phyloP scores from a whole-genome alignment of 352 stramenopile species.

The Phytophthora pluvialis region DNA sequence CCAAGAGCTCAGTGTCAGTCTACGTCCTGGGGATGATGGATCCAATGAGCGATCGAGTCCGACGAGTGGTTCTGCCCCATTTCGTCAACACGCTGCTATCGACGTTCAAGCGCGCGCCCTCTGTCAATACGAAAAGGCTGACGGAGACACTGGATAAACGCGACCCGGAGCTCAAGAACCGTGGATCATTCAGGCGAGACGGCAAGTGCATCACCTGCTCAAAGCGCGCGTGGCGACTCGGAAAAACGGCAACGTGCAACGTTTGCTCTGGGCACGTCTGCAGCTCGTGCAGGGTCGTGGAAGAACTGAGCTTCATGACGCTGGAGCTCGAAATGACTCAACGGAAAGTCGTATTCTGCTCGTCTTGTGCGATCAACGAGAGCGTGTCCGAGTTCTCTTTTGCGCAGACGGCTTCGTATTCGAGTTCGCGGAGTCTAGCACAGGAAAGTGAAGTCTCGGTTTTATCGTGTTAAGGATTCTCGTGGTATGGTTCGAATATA shows the following conservation, averaged over 20 bases:
- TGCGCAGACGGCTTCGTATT: constrained; percentile 9
- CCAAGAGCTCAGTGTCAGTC: constrained; percentile 21
- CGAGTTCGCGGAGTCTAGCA: constrained; percentile 1
- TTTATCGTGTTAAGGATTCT: background rate
- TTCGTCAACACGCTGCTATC: constrained; percentile 33
- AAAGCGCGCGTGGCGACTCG: constrained; percentile 14
- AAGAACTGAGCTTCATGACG: constrained; percentile 41
- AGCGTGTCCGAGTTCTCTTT: constrained; percentile 10
- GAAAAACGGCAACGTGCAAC: constrained; percentile 25
- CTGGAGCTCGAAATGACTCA: constrained; percentile 30
- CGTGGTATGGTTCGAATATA: too few relatives aligned
- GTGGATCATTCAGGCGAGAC: background rate
- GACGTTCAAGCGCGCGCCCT: constrained; percentile 20
- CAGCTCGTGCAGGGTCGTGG: constrained; percentile 28
- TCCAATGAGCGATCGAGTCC: constrained; percentile 11
- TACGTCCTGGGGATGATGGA: constrained; percentile 36
- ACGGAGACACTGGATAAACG: background rate
- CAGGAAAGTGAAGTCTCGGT: background rate
- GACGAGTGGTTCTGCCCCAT: constrained; percentile 20
- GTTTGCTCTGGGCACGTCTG: constrained; percentile 36
- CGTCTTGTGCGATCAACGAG: constrained; percentile 20
- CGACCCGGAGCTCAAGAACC: background rate
- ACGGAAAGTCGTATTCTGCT: constrained; percentile 38
- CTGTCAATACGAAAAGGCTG: background rate
- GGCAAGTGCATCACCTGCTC: constrained; percentile 19